phyloP scores from a whole-genome alignment of 2,329 filamentous ascomycete species.

The Neonectria sp. region DNA sequence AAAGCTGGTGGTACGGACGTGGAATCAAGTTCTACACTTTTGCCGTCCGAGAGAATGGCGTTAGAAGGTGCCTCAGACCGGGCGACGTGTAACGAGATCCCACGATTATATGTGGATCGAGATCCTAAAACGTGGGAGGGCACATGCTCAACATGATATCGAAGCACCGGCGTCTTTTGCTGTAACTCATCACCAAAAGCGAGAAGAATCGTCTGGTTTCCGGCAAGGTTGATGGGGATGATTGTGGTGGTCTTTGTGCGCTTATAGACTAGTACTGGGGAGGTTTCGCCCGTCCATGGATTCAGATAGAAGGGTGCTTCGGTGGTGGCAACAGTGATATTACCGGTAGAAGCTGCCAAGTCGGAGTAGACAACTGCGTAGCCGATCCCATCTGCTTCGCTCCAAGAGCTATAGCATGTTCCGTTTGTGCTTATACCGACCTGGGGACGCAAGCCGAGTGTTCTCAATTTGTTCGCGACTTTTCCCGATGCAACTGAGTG shows the following conservation, averaged over 20 bases:
- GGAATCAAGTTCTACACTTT: not conserved
- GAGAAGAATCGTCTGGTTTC: constrained; percentile 18
- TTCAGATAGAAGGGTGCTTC: constrained; percentile 10
- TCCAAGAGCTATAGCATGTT: constrained; percentile 17
- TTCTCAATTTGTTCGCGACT: not conserved
- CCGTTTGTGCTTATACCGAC: constrained; percentile 2
- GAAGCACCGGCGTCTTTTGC: not conserved
- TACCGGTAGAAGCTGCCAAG: not conserved
- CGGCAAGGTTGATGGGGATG: constrained; percentile 13
- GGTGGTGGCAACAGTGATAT: not conserved
- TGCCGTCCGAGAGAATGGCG: constrained; percentile 1
- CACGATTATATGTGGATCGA: not conserved
- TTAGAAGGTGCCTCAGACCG: not conserved
- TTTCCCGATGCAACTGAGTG: not conserved
- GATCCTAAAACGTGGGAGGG: not conserved
- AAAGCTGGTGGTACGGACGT: not conserved
- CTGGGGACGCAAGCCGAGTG: not conserved
- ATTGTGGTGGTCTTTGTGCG: not conserved
- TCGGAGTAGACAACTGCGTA: constrained; percentile 23
- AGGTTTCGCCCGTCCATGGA: constrained; percentile 11
- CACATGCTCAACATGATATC: not conserved
- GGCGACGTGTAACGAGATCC: not conserved
- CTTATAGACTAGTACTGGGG: constrained; percentile 9
- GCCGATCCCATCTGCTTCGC: not conserved
- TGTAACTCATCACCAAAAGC: not conserved